Evolutionary conservation across 192 early-diverging fungal species (phyloP), one percentile per base, ranked within the genome.

Genomic region (Backusella westeae): DNA sequence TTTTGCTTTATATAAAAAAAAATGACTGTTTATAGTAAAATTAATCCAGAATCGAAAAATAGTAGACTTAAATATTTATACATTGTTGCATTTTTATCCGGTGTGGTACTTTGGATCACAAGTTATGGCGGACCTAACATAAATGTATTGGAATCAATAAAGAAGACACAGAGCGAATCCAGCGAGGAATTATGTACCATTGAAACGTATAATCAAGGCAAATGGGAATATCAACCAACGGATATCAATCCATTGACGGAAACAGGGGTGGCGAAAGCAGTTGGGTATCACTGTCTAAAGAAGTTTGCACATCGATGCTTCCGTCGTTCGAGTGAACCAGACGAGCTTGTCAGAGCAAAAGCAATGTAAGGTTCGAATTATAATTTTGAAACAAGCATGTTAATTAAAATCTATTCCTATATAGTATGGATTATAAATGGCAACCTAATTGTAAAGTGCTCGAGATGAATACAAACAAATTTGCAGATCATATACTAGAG

Each of bases 341-440:
- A 75, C 34, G 80, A 81, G 53, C 39, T 77, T 4, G 10, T 70
- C 19, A 74, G 80, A 35, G 74, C 73, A 12, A 70, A 71, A 35
- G 29, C 39, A 35, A 77, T 81, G 80, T 78, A 81, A 46, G 32
- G 32, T 32, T 32, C 32, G 32, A 32, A 32, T 32, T 39, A 39
- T 39, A 39, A 9, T 39, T 39, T 39, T 39, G 6, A 12, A 9
- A 68, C 29, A 68, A 19, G 17, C 32, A 68, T 32, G 12, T 19
- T 46, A 38, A 39, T 35, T 36, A 53, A 2, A 14, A 29, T 49
- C 2, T 69, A 21, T 70, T 26, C 17, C 2, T 14, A 59, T 21
- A 35, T 39, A 75, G 78, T 69, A 52, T 79, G 36, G 74, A 78
- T 49, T 81, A 75, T 71, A 66, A 36, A 34, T 83, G 81, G 81